These are phyloP conservation scores for Ramularia endophylla DNA, from an alignment of 2,329 filamentous ascomycete genomes.

Conservation along the genomic window DNA sequence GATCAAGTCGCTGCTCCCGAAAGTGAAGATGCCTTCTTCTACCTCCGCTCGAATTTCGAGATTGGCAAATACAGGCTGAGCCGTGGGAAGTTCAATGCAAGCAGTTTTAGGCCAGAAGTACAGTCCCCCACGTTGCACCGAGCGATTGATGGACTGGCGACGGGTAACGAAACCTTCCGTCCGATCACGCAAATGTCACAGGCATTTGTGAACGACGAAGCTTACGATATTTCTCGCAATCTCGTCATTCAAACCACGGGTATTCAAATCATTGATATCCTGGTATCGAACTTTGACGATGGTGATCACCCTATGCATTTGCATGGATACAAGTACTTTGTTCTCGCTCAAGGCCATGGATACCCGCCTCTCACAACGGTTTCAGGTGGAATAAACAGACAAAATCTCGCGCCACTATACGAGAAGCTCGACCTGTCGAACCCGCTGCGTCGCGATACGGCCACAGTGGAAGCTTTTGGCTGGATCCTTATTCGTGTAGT, in stretches of 20 bases:
- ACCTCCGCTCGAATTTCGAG: constrained; percentile 53
- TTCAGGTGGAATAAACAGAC: constrained; percentile 18
- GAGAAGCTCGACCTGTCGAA: constrained; percentile 34
- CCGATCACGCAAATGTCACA: too few relatives aligned
- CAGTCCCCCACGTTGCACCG: constrained; percentile 47
- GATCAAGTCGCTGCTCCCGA: constrained; percentile 39
- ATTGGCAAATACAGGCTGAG: constrained; percentile 54
- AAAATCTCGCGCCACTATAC: constrained; percentile 27
- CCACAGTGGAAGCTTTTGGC: constrained; percentile 49
- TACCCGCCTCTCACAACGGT: constrained; percentile 21
- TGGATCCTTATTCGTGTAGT: constrained; percentile 52
- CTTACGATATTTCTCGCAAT: constrained; percentile 22
- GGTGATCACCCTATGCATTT: constrained; percentile 33
- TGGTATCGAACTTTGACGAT: constrained; percentile 33
- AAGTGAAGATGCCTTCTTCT: constrained; percentile 48
- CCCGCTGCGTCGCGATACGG: constrained; percentile 48
- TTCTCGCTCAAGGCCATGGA: constrained; percentile 32
- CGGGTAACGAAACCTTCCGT: constrained; percentile 25
- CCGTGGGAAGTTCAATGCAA: constrained; percentile 54
- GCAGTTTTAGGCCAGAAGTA: constrained; percentile 48
- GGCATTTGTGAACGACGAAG: constrained; percentile 11
- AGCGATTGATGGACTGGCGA: constrained; percentile 41
- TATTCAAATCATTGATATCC: constrained; percentile 29
- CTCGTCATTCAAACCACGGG: constrained; percentile 34
- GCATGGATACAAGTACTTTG: constrained; percentile 34